Base-by-base conservation (phyloP, 2,329 filamentous ascomycete species). In the Periconia digitata region DNA sequence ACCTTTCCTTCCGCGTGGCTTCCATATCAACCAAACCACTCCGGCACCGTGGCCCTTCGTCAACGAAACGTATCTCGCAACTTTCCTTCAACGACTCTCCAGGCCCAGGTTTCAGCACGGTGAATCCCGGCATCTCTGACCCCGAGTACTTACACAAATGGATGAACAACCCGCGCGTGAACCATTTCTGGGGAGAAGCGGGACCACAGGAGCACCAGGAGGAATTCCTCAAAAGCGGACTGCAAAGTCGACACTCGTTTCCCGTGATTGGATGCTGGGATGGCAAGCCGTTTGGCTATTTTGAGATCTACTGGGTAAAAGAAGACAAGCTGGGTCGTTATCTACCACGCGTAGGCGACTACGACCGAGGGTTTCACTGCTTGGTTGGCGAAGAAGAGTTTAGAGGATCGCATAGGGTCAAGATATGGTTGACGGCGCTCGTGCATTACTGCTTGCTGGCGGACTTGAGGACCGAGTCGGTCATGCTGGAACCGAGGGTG, bases 291-390 rank as follows among this genome's bases (percentile, higher is more conserved):
- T 99, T 97, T 73, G 94, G 91, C 0, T 99, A 95, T 69, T 96
- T 99, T 67, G 94, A 99, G 75, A 81, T 99, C 27, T 99, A 99
- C 74, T 99, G 94, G 92, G 90, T 94, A 3, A 96, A 95, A 64
- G 94, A 99, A 67, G 94, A 97, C 64, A 75, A 78, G 0, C 70
- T 99, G 1, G 90, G 89, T 0, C 81, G 79, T 40, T 79, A 90
- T 55, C 72, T 95, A 0, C 79, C 79, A 18, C 79, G 82, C 3
- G 83, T 85, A 0, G 83, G 81, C 7, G 89, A 96, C 61, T 97
- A 87, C 72, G 92, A 97, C 61, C 79, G 94, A 6, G 94, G 94
- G 0, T 74, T 97, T 16, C 94, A 99, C 64, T 84, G 94, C 12
- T 76, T 99, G 34, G 82, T 99, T 3, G 94, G 94, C 1, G 94